phyloP scores from a whole-genome alignment of 2,329 filamentous ascomycete species.

The Aspergillus chevalieri region DNA sequence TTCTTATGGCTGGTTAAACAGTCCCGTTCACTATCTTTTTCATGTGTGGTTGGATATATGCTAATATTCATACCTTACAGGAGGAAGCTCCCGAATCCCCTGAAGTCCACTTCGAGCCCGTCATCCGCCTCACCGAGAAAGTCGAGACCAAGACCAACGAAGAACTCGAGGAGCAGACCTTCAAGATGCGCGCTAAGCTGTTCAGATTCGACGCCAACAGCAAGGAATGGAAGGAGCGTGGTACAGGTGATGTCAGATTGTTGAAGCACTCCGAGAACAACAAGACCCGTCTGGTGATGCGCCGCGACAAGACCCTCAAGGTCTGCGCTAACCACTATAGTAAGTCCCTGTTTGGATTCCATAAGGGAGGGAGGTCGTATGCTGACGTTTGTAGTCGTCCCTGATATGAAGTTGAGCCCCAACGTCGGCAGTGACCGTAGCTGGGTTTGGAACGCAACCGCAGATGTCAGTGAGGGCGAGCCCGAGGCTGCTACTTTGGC shows the following conservation, averaged over 20 bases:
- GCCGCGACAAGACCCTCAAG: conserved; percentile 98
- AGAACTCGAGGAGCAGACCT: conserved; percentile 91
- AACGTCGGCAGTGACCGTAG: conserved; percentile 97
- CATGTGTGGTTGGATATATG: not conserved
- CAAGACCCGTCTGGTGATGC: conserved; percentile 97
- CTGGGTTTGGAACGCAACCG: conserved; percentile 98
- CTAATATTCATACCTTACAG: conserved; percentile 21
- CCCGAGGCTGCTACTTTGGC: conserved; percentile 92
- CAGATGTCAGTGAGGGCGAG: conserved; percentile 96
- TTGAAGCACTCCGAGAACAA: conserved; percentile 98
- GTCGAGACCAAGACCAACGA: conserved; percentile 97
- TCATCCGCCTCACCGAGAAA: conserved; percentile 93
- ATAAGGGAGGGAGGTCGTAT: not conserved
- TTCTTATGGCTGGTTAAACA: too few relatives aligned
- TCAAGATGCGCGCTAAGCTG: conserved; percentile 99
- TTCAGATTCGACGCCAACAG: conserved; percentile 94
- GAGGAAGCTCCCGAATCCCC: conserved; percentile 79
- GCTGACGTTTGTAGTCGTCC: conserved; percentile 61
- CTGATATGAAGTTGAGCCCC: conserved; percentile 97
- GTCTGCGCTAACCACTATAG: conserved; percentile 99
- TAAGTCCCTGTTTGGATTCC: conserved; percentile 45
- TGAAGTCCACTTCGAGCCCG: conserved; percentile 95
- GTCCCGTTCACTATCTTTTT: too few relatives aligned
- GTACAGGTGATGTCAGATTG: conserved; percentile 90
- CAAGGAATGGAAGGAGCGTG: conserved; percentile 98